These are phyloP conservation scores for Calycina herbarum DNA, from an alignment of 2,329 filamentous ascomycete species.

Conservation along the genomic window DNA sequence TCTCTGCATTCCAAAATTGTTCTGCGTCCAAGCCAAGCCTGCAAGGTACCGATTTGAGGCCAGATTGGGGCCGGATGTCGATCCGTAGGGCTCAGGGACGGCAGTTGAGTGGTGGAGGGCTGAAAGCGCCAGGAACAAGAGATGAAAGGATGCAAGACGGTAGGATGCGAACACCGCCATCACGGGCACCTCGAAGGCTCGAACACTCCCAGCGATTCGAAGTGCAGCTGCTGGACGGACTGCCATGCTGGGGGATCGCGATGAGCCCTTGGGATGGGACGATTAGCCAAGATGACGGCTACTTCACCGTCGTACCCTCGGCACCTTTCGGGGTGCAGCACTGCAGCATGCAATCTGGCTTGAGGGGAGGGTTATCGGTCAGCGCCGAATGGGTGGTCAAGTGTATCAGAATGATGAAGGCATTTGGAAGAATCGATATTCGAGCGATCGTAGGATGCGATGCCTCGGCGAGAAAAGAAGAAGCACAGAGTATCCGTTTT, in stretches of 20 bases:
- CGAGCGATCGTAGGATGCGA: neutral
- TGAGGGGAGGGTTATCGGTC: neutral
- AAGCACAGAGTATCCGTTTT: no score
- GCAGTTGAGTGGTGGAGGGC: constrained; percentile 9
- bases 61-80: neutral
- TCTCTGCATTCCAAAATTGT: constrained; percentile 6
- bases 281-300: constrained; percentile 4
- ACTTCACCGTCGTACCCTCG: neutral
- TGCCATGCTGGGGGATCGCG: neutral
- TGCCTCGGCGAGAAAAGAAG: neutral
- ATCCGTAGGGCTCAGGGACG: constrained; percentile 7
- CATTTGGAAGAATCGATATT: neutral
- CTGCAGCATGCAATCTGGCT: neutral
- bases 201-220: neutral
- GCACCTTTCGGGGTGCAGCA: neutral
- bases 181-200: no score
- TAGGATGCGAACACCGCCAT: neutral
- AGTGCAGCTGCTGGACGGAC: neutral
- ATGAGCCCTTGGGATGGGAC: neutral
- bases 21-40: constrained; percentile 4
- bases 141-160: constrained; percentile 10
- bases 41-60: neutral
- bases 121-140: constrained; percentile 7
- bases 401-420: constrained; percentile 2
- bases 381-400: neutral